Conservation (phyloP, 805 yeast species). For the Suhomyces xylopsoci region DNA sequence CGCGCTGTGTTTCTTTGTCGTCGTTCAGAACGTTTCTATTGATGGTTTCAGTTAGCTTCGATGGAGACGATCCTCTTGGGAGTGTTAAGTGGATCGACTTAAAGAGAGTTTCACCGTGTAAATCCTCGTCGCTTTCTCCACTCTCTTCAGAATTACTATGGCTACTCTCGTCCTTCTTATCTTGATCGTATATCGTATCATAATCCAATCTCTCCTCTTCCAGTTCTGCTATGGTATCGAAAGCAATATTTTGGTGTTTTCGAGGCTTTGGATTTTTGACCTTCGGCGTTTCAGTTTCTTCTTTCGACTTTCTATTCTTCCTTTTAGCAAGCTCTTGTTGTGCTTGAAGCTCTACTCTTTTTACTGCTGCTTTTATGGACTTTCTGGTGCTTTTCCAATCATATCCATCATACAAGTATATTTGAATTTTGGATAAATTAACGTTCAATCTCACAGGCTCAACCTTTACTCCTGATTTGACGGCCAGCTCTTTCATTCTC, state of each 20-base stretch:
- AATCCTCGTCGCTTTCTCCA: slow-evolving; percentile 1
- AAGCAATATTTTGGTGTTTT: neutral
- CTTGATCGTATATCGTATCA: neutral
- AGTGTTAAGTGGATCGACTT: slow-evolving; percentile 75
- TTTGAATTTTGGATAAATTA: slow-evolving; percentile 35
- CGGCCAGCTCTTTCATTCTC: neutral
- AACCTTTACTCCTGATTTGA: slow-evolving; percentile 5
- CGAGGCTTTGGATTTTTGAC: neutral
- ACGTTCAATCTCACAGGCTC: slow-evolving; percentile 28
- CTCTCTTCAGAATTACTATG: slow-evolving; percentile 3
- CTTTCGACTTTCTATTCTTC: slow-evolving; percentile 4
- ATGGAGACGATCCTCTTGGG: slow-evolving; percentile 47
- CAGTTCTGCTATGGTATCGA: neutral
- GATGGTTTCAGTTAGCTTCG: slow-evolving; percentile 48
- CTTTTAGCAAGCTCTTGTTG: slow-evolving; percentile 20
- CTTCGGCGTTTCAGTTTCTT: neutral
- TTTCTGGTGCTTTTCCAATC: slow-evolving; percentile 83
- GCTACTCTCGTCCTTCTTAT: neutral
- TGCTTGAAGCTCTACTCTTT: slow-evolving; percentile 54
- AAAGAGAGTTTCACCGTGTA: slow-evolving; percentile 53
- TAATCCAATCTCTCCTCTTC: neutral
- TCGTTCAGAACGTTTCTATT: slow-evolving; percentile 41
- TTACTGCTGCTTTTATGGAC: slow-evolving; percentile 62
- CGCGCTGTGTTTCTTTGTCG: slow-evolving; percentile 9
- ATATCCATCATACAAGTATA: slow-evolving; percentile 80